Conservation (phyloP, 2,329 filamentous ascomycete species). For the Ophiostoma pallidulum region DNA sequence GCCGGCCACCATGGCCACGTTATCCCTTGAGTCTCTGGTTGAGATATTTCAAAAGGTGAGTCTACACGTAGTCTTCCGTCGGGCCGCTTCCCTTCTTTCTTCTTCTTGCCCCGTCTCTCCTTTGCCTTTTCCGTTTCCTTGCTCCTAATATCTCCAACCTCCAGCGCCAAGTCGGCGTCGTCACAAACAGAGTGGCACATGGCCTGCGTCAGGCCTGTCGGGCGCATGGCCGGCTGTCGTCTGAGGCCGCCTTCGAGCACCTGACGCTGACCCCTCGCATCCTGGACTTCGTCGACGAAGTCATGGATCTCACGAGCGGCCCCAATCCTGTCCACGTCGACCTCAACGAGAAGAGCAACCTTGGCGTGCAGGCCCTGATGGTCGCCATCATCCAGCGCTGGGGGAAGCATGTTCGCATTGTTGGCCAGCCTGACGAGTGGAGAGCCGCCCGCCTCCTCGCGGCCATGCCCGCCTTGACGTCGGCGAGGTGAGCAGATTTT, state of each 20-base stretch:
- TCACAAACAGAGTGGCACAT: background rate
- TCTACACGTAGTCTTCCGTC: no score
- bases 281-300: background rate
- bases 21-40: no score
- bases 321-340: background rate
- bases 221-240: background rate
- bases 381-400: background rate
- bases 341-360: background rate
- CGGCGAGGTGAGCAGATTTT: background rate
- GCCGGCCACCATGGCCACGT: no score
- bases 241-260: slow-evolving; percentile 1
- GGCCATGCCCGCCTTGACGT: background rate
- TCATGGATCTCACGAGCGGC: no score
- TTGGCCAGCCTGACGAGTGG: slow-evolving; percentile 23
- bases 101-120: background rate
- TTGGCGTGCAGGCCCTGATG: slow-evolving; percentile 1
- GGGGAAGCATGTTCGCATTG: background rate
- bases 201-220: background rate
- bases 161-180: slow-evolving; percentile 2
- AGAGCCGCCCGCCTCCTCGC: background rate
- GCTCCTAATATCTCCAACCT: background rate
- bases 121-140: background rate
- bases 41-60: no score
- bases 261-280: background rate
- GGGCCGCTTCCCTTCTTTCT: background rate